Base-by-base conservation (phyloP, 177 flowering plant genomes). In the Vitis hybrid region DNA sequence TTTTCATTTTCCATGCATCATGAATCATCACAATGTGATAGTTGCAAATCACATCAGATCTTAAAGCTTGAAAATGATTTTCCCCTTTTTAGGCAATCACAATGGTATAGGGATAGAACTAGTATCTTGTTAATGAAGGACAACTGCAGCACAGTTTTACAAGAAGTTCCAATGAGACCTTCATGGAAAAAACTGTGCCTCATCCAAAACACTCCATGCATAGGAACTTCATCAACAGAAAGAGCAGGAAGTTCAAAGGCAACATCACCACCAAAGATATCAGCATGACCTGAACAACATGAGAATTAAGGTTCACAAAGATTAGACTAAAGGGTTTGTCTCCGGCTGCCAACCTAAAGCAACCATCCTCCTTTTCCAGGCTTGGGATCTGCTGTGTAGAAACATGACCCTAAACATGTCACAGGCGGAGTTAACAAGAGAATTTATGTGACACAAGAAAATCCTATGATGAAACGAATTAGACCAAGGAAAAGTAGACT, bases 401-500 rank as follows among this genome's bases (percentile, higher is more conserved):
- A 19, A 59, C 54, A 50, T 57, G 61, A 72, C 60, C 76, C 80
- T 74, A 78, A 50, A 72, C 55, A 73, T 9, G 68, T 65, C 71
- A 78, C 54, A 72, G 71, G 69, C 26, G 53, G 73, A 73, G 66
- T 60, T 65, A 59, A 71, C 11, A 75, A 59, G 71, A 68, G 71
- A 54, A 73, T 69, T 52, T 19, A 73, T 66, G 61, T 20, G 57
- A 57, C 54, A 66, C 19, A 52, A 60, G 72, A 66, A 67, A 67
- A 20, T 65, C 80, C 80, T 78, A 75, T 48, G 73, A 67, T 61
- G 73, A 78, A 84, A 68, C 76, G 63, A 76, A 69, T 39, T 31
- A 54, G 78, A 68, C 71, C 59, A 69, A 61, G 75, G n/a, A 69
- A 75, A 78, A 34, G 61, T 68, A 45, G 76, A 85, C 88, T 82